A percentile compares a stretch with the other conserved stretches of the same genome.
Conservation (phyloP, 2,329 filamentous ascomycete genomes). For the Botrytis deweyae region DNA sequence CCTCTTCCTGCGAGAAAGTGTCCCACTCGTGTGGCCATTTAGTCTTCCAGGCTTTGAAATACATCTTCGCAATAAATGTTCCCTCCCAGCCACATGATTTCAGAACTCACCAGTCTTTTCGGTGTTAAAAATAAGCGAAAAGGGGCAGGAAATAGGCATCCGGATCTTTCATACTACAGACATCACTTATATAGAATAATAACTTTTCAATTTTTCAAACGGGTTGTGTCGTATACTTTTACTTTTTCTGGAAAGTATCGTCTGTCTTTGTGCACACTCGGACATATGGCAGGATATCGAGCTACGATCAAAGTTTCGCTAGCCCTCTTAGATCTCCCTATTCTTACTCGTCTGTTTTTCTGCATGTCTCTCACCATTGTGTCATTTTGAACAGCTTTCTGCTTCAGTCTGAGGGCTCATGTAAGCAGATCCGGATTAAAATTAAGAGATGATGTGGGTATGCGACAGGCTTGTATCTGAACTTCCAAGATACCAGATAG, state of each 20-base stretch:
- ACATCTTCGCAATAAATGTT: not conserved
- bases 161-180: not conserved
- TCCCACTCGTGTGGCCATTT: accelerated
- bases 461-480: not conserved
- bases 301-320: not conserved
- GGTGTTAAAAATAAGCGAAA: not conserved
- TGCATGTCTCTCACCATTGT: accelerated
- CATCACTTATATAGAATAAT: not conserved
- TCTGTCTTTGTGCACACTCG: accelerated
- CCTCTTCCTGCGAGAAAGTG: not conserved
- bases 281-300: not conserved
- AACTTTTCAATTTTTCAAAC: not conserved
- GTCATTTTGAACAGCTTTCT: not conserved
- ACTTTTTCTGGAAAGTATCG: accelerated
- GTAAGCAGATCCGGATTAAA: accelerated
- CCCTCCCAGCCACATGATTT: accelerated
- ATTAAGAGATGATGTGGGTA: not conserved
- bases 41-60: not conserved
- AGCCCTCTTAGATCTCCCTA: not conserved
- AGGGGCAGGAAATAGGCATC: not conserved
- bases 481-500: not conserved
- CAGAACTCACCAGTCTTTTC: not conserved
- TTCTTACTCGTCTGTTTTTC: accelerated
- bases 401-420: not conserved
- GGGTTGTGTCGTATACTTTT: too few relatives aligned